Evolutionary conservation across 75 land plant genomes (phyloP).

Genomic region (Selaginella moellendorffii): DNA sequence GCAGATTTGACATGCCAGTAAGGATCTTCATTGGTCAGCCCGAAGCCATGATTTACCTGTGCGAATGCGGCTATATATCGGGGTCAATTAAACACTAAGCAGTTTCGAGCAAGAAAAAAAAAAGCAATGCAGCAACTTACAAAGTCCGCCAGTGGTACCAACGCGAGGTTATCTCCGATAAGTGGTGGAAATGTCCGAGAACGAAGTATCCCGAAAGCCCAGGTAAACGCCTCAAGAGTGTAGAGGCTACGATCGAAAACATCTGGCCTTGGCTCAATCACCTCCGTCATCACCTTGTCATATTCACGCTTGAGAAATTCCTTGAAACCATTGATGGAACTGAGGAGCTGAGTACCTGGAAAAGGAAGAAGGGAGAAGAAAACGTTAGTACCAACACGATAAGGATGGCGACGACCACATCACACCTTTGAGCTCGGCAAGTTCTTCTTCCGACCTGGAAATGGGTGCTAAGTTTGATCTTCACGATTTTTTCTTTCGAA

Average conservation of each 20-base stretch:
- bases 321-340: constrained; percentile 47
- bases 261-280: constrained; percentile 41
- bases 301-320: constrained; percentile 71
- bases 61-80: too few relatives aligned
- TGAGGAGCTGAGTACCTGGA: constrained; percentile 87
- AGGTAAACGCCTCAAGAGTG: constrained; percentile 54
- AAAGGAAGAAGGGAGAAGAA: too few relatives aligned
- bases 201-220: constrained; percentile 91
- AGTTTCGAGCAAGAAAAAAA: too few relatives aligned
- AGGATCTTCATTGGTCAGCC: constrained; percentile 37
- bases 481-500: too few relatives aligned
- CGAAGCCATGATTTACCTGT: constrained; percentile 63
- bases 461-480: too few relatives aligned
- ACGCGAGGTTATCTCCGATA: constrained; percentile 58
- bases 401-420: neutral
- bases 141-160: constrained; percentile 80
- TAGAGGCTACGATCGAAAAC: constrained; percentile 44
- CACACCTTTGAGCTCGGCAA: neutral
- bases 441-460: neutral
- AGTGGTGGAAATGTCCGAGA: constrained; percentile 81
- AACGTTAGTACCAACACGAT: too few relatives aligned
- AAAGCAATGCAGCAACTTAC: too few relatives aligned
- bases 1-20: constrained; percentile 55
- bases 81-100: too few relatives aligned
- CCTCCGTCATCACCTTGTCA: constrained; percentile 34